Evolutionary conservation across 352 stramenopile genomes (phyloP).

Genomic region (Phytophthora citrophthora): DNA sequence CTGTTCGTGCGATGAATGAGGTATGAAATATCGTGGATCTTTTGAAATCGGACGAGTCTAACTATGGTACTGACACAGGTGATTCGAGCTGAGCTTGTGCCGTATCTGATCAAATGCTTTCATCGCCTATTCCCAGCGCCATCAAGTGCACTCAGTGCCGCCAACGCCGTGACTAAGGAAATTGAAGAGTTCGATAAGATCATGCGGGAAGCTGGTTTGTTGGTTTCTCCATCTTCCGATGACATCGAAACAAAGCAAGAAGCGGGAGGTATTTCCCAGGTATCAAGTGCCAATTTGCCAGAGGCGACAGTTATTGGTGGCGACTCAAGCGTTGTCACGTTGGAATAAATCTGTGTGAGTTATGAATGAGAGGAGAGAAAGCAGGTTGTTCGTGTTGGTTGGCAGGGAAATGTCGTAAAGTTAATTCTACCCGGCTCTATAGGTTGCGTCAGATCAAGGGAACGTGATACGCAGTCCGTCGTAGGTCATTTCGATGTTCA

Average conservation of each 20-base stretch:
- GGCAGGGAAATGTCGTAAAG: neutral
- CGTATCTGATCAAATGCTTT: conserved; percentile 79
- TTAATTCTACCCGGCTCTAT: conserved; percentile 5
- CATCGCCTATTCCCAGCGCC: conserved; percentile 63
- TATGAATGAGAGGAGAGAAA: neutral
- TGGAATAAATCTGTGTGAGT: conserved; percentile 9
- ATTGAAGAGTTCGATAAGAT: conserved; percentile 49
- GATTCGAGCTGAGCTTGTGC: conserved; percentile 59
- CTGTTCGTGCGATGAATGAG: conserved; percentile 65
- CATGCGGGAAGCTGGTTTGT: conserved; percentile 52
- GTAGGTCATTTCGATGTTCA: conserved; percentile 85
- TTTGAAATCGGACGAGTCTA: neutral
- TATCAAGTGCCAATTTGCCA: conserved; percentile 21
- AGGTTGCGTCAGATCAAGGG: conserved; percentile 20
- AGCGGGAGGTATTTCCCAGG: conserved; percentile 7
- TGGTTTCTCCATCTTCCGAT: conserved; percentile 3
- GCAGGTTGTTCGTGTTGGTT: conserved; percentile 5
- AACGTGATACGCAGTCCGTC: conserved; percentile 74
- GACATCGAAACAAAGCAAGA: conserved; percentile 27
- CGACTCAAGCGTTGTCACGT: neutral
- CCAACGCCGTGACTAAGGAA: conserved; percentile 27
- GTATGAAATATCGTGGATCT: conserved; percentile 25
- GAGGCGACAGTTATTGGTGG: neutral
- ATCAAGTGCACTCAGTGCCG: conserved; percentile 31
- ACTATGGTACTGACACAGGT: conserved; percentile 34